Evolutionary conservation across 1,284 basidiomycete species (phyloP).

Genomic region (Pseudozyma tsukubaensis): DNA sequence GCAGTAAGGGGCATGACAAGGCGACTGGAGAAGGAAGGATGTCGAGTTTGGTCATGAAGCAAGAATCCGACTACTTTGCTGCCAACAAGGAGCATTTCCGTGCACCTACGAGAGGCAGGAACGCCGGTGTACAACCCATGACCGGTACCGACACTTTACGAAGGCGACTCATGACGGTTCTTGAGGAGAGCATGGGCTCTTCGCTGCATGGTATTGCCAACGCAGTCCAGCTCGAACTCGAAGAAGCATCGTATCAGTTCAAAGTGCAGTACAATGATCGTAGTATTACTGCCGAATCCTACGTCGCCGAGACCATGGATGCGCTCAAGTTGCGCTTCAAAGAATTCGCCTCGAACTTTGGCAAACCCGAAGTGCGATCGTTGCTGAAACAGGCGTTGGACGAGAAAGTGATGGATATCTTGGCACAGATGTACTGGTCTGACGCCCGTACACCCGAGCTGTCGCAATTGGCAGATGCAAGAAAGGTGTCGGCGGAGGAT

Average conservation of each 20-base stretch:
- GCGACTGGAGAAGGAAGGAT: constrained; percentile 57
- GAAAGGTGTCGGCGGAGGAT: constrained; percentile 76
- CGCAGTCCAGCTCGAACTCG: constrained; percentile 93
- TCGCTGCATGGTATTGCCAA: constrained; percentile 95
- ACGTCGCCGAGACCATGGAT: constrained; percentile 97
- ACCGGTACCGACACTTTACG: constrained; percentile 90
- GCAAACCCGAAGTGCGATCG: constrained; percentile 85
- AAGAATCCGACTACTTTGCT: constrained; percentile 85
- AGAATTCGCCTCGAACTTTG: constrained; percentile 84
- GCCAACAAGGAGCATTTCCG: constrained; percentile 78
- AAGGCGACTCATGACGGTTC: constrained; percentile 89
- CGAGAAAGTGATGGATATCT: constrained; percentile 94
- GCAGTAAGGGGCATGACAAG: constrained; percentile 51
- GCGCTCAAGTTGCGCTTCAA: constrained; percentile 90
- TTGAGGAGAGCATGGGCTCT: constrained; percentile 96
- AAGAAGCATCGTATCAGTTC: constrained; percentile 97
- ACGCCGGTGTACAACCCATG: constrained; percentile 73
- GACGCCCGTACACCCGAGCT: constrained; percentile 86
- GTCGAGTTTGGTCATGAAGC: constrained; percentile 74
- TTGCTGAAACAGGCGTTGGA: constrained; percentile 92
- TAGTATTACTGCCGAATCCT: constrained; percentile 91
- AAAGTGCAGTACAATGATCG: constrained; percentile 99
- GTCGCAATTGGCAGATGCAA: constrained; percentile 77
- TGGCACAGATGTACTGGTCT: constrained; percentile 96
- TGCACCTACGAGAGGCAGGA: constrained; percentile 70